Conservation (phyloP, 2,329 filamentous ascomycete genomes). For the Ceratocystiopsis minuta region DNA sequence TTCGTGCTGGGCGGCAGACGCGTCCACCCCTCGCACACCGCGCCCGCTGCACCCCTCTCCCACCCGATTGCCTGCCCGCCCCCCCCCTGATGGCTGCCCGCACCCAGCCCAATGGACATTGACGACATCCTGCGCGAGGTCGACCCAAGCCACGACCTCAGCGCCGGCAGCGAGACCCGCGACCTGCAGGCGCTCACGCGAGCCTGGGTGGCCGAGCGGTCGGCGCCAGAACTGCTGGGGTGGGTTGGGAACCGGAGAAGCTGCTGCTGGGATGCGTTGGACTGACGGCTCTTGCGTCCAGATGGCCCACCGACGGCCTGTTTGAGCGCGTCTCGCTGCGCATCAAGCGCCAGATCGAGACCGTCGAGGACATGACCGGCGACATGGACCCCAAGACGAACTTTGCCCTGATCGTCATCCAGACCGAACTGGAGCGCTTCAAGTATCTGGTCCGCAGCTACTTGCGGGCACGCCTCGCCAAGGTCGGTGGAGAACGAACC, state of each 20-base stretch:
- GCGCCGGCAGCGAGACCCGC: slow-evolving; percentile 37
- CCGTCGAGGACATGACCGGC: slow-evolving; percentile 43
- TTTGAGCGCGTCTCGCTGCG: slow-evolving; percentile 67
- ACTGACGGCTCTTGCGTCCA: slow-evolving; percentile 13
- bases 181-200: slow-evolving; percentile 83
- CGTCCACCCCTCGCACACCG: no score
- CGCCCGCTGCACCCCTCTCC: no score
- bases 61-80: no score
- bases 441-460: slow-evolving; percentile 80
- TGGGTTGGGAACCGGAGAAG: slow-evolving; percentile 37
- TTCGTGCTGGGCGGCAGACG: no score
- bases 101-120: slow-evolving; percentile 43
- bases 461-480: slow-evolving; percentile 68
- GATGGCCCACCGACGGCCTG: slow-evolving; percentile 50
- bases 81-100: no score
- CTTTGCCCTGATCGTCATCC: slow-evolving; percentile 82
- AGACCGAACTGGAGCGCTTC: slow-evolving; percentile 88
- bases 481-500: slow-evolving; percentile 47
- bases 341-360: slow-evolving; percentile 21
- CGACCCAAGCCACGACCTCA: slow-evolving; percentile 36
- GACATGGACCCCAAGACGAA: slow-evolving; percentile 82
- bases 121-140: slow-evolving; percentile 64
- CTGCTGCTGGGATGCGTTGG: neutral
- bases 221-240: slow-evolving; percentile 71
- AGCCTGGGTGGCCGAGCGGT: slow-evolving; percentile 83